These are phyloP conservation scores for Musa itinerans DNA, from an alignment of 176 grass and related monocot species.

Conservation along the genomic window DNA sequence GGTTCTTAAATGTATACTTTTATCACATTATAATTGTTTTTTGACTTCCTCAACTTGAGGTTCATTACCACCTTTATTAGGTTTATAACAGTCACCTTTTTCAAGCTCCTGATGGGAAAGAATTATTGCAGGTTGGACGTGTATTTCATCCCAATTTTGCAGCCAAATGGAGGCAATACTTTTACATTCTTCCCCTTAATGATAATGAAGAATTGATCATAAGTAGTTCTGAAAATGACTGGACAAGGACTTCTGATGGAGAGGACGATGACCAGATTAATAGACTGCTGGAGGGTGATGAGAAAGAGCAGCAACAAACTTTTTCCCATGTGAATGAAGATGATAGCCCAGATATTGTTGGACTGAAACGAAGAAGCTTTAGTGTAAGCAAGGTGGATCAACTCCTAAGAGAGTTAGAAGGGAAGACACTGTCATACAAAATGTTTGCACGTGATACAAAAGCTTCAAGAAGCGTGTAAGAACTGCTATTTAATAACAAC, in stretches of 20 bases:
- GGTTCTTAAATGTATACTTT: too few species aligned
- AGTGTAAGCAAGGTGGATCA: slow-evolving; percentile 60
- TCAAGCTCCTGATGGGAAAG: not conserved
- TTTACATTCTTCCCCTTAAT: slow-evolving; percentile 88
- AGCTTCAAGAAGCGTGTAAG: slow-evolving; percentile 77
- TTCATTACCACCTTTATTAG: not conserved
- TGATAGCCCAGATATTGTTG: not conserved
- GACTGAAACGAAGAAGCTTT: slow-evolving; percentile 45
- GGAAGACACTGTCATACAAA: slow-evolving; percentile 75
- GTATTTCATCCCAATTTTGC: slow-evolving; percentile 95
- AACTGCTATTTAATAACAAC: slow-evolving; percentile 7
- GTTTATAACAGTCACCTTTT: not conserved
- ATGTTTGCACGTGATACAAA: slow-evolving; percentile 89
- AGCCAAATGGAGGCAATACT: slow-evolving; percentile 83
- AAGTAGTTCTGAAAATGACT: slow-evolving; percentile 12
- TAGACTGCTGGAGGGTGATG: not conserved
- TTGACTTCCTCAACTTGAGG: too few species aligned
- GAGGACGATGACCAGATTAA: slow-evolving; percentile 1
- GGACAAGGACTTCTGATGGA: not conserved
- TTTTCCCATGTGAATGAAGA: slow-evolving; percentile 21
- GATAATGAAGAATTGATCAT: slow-evolving; percentile 25
- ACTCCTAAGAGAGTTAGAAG: slow-evolving; percentile 62
- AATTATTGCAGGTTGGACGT: slow-evolving; percentile 51
- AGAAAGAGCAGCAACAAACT: slow-evolving; percentile 22
- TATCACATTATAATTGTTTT: too few species aligned